Evolutionary conservation across 768 basidiomycete genomes (phyloP).

Genomic region (Lanmaoa rubissima): DNA sequence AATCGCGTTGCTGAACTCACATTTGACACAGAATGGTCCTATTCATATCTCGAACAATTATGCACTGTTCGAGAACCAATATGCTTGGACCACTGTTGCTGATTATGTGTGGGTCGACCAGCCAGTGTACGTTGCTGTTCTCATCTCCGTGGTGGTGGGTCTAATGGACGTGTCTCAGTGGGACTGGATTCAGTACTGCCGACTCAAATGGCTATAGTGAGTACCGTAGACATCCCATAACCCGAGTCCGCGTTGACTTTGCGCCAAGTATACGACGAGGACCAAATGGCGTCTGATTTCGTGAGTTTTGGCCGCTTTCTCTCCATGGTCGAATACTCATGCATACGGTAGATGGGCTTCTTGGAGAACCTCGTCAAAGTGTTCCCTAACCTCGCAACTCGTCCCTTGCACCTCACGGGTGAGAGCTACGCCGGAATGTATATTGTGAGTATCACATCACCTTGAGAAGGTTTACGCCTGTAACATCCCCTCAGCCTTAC

Average conservation of each 20-base stretch:
- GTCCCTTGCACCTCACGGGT: constrained; percentile 67
- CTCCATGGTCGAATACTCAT: constrained; percentile 1
- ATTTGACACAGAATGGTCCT: constrained; percentile 59
- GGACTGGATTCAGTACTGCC: constrained; percentile 62
- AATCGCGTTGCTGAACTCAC: not conserved
- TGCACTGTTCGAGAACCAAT: constrained; percentile 46
- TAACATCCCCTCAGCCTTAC: constrained; percentile 52
- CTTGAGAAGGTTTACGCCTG: not conserved
- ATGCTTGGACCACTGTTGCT: constrained; percentile 57
- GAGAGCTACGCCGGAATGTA: constrained; percentile 78
- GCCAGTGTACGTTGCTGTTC: constrained; percentile 46
- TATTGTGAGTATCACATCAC: constrained; percentile 44
- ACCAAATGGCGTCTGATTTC: constrained; percentile 58
- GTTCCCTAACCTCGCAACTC: constrained; percentile 63
- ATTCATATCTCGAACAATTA: constrained; percentile 55
- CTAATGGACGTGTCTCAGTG: constrained; percentile 35
- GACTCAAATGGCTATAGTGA: constrained; percentile 60
- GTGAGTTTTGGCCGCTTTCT: constrained; percentile 29
- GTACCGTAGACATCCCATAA: constrained; percentile 7
- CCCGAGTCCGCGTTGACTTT: not conserved
- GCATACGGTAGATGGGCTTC: constrained; percentile 58
- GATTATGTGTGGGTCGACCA: constrained; percentile 78
- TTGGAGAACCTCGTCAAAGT: constrained; percentile 69
- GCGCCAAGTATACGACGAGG: constrained; percentile 52
- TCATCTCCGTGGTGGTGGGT: not conserved